These are phyloP conservation scores for Solanum neorickii DNA, from an alignment of 257 asterid genomes.

Conservation along the genomic window DNA sequence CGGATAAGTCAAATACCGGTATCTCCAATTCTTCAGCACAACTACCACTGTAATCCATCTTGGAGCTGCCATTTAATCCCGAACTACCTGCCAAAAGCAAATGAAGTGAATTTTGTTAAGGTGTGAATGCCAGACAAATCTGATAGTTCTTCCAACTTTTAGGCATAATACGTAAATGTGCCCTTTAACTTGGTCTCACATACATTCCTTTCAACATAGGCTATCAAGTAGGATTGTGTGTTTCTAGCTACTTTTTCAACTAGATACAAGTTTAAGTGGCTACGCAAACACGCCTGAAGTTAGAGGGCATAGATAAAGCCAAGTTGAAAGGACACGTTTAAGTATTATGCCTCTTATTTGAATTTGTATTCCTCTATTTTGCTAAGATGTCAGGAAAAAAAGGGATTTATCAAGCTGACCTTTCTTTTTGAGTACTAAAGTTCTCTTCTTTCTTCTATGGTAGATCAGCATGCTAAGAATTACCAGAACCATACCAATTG, in stretches of 20 bases:
- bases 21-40: constrained; percentile 16
- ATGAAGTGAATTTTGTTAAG: neutral
- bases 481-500: neutral
- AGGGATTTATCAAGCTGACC: neutral
- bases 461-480: neutral
- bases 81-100: neutral
- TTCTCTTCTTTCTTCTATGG: neutral
- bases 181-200: no score
- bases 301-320: no score
- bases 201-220: no score
- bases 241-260: no score
- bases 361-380: neutral
- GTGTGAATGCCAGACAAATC: no score
- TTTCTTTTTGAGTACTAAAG: neutral
- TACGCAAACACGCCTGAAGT: rapidly evolving
- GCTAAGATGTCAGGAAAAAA: neutral
- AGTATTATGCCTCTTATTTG: neutral
- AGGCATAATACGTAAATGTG: no score
- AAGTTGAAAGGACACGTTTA: no score
- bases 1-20: constrained; percentile 20
- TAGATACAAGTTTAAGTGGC: no score
- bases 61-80: neutral
- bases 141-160: neutral
- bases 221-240: no score
- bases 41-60: neutral